Base-by-base conservation (phyloP, 805 yeast genomes). In the Isabelozyma heimii region DNA sequence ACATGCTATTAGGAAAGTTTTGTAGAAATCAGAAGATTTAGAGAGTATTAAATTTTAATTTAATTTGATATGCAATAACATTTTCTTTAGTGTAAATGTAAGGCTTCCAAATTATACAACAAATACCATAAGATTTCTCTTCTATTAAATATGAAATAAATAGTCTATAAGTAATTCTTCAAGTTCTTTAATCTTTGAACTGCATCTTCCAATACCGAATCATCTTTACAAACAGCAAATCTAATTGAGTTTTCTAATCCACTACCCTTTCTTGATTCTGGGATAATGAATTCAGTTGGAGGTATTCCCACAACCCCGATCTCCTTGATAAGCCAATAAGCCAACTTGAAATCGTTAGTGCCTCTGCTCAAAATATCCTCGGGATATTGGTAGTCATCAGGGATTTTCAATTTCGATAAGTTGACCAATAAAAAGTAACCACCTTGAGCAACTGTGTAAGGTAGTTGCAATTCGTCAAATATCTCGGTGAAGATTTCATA, bases 251-350 rank as follows among this genome's bases (percentile, higher is more conserved):
- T 85, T 63, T 91, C 96, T 48, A 92, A 91, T 14, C 85, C 82
- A 48, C 80, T 74, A 30, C 87, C 91, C 16, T 52, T 51, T 57
- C 75, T 67, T 55, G 87, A 83, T 51, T 81, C 83, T 8, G 83
- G 80, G 41, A 84, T 79, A 60, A 89, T 83, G 62, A 94, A 94
- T 68, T 92, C 98, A n/a, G 97, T 87, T 27, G 98, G 98, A 9
- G 99, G 99, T 54, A 94, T 94, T 4, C 96, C 87, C 16, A 94
- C 98, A 39, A 94, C 95, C 9, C 99, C 99, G 49, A 92, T 66
- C 63, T 91, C 96, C 63, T 83, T 85, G 60, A 91, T 90, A 51
- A 94, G 76, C 97, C 98, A 94, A 70, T 89, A 89, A 0, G 97
- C 95, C 54, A 85, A 76, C 63, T 82, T 83, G 77, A 91, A 94